phyloP scores from a whole-genome alignment of 106 monocot species.

The Agapanthus africanus region DNA sequence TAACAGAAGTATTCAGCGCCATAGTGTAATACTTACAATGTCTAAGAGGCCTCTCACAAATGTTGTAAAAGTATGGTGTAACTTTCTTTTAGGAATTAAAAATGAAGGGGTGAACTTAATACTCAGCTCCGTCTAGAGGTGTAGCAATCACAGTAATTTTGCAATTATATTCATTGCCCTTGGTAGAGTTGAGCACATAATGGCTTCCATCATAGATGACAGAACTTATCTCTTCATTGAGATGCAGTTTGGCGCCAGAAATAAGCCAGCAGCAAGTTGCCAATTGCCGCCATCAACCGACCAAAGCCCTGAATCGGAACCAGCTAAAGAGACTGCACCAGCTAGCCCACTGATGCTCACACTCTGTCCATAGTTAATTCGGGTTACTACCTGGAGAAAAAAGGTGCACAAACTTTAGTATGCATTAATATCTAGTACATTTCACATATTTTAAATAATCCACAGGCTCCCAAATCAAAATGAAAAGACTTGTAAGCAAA shows the following conservation, averaged over 20 bases:
- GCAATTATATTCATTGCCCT: slow-evolving; percentile 56
- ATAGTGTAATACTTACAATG: slow-evolving; percentile 59
- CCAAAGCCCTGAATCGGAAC: slow-evolving; percentile 78
- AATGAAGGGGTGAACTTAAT: slow-evolving; percentile 64
- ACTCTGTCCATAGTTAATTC: slow-evolving; percentile 93
- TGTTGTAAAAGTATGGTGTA: slow-evolving; percentile 87
- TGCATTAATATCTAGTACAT: too few relatives aligned
- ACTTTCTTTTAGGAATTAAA: slow-evolving; percentile 59
- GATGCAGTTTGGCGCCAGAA: slow-evolving; percentile 52
- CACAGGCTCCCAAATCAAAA: too few relatives aligned
- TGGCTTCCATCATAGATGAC: slow-evolving; percentile 37
- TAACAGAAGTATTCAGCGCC: background rate
- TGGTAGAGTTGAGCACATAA: slow-evolving; percentile 54
- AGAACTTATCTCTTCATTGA: slow-evolving; percentile 58
- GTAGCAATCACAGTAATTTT: slow-evolving; percentile 65
- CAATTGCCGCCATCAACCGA: slow-evolving; percentile 80
- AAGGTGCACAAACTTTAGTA: too few relatives aligned
- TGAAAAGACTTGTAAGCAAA: too few relatives aligned
- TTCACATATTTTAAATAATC: too few relatives aligned
- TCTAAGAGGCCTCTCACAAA: slow-evolving; percentile 84
- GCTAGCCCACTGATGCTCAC: slow-evolving; percentile 79
- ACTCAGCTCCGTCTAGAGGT: slow-evolving; percentile 84
- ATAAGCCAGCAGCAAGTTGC: slow-evolving; percentile 70
- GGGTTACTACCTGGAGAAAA: slow-evolving; percentile 91
- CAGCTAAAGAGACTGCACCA: slow-evolving; percentile 84